Base-by-base conservation (phyloP, 768 basidiomycete species). In the Heimioporus sp. region DNA sequence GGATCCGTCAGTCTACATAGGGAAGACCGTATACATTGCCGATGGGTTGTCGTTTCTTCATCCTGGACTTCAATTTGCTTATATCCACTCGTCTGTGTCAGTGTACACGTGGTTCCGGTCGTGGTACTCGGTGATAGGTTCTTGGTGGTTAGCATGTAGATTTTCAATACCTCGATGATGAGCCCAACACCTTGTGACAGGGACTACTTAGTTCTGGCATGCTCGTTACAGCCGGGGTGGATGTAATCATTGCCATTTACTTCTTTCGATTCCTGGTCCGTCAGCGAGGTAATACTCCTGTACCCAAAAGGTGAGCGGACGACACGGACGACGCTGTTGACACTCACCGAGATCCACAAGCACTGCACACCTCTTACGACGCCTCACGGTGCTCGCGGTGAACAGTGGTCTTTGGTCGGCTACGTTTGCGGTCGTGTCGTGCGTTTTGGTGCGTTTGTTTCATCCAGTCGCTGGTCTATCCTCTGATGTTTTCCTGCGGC, bases 341-440 rank as follows among this genome's bases (percentile, higher is more conserved):
- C n/a, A n/a, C n/a, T n/a, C n/a, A n/a, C n/a, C n/a, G n/a, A n/a
- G n/a, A n/a, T n/a, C n/a, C 19, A 38, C 16, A 12, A 51, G 50
- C 4, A 51, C 50, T 3, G 11, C 8, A n/a, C 43, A 31, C 24
- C n/a, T 46, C 9, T 12, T 51, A 13, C 44, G 40, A 46, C 44
- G 43, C 35, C 37, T 51, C 13, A 34, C 19, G 4, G 32, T 52
- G 35, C 43, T 46, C 28, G 16, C 39, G 10, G 39, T 52, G 24
- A 41, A 42, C 8, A 42, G 32, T 5, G 72, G 78, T 0, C 72
- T 83, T 12, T 76, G 76, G 5, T 73, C 79, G 17, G 81, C 83
- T 55, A 79, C 81, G 0, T 63, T 58, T 9, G 67, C 73, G 15
- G 81, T 81, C 65, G n/a, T 39, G 38, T 39, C 38, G 17, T 17